phyloP scores from a whole-genome alignment of 345 rosid genomes.

The Geranium brycei region DNA sequence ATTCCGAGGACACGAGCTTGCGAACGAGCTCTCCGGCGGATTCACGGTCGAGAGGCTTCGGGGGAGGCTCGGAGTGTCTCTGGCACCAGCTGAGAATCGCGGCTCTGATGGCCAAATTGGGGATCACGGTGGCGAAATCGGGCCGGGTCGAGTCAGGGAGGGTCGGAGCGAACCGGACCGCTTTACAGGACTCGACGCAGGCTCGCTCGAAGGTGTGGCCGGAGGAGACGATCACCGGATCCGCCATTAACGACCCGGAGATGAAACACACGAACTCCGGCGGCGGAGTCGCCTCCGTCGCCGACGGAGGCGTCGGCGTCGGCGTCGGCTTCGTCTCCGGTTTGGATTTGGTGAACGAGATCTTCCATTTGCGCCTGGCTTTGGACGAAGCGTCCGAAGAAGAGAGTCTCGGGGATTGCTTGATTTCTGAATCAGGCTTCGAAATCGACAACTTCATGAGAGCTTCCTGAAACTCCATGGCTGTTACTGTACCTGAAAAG shows the following conservation, averaged over 20 bases:
- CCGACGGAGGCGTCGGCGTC: constrained; percentile 14
- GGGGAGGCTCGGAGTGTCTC: constrained; percentile 27
- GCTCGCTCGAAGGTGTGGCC: constrained; percentile 79
- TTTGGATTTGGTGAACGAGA: constrained; percentile 30
- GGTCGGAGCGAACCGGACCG: constrained; percentile 35
- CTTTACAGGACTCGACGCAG: constrained; percentile 51
- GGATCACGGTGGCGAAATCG: constrained; percentile 63
- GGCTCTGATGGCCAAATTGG: constrained; percentile 72
- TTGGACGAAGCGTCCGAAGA: neutral
- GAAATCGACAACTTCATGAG: constrained; percentile 25
- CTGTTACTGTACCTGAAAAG: neutral
- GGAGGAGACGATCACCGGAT: constrained; percentile 78
- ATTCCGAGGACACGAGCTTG: constrained; percentile 15
- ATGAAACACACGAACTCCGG: constrained; percentile 64
- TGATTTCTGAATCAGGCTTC: constrained; percentile 11
- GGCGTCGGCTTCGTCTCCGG: constrained; percentile 1
- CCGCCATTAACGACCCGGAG: constrained; percentile 62
- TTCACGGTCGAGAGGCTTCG: constrained; percentile 35
- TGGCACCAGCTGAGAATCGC: constrained; percentile 60
- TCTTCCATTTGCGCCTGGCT: constrained; percentile 27
- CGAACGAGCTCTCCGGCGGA: constrained; percentile 40
- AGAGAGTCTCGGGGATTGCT: neutral
- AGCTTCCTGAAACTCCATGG: constrained; percentile 46
- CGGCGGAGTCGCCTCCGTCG: constrained; percentile 6
- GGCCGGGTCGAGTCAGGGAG: constrained; percentile 21